Percentiles rank a stretch among this genome's conserved stretches.
Evolutionary conservation across 2,329 filamentous ascomycete genomes (phyloP).

Genomic region (Ophiostoma himal-ulmi): DNA sequence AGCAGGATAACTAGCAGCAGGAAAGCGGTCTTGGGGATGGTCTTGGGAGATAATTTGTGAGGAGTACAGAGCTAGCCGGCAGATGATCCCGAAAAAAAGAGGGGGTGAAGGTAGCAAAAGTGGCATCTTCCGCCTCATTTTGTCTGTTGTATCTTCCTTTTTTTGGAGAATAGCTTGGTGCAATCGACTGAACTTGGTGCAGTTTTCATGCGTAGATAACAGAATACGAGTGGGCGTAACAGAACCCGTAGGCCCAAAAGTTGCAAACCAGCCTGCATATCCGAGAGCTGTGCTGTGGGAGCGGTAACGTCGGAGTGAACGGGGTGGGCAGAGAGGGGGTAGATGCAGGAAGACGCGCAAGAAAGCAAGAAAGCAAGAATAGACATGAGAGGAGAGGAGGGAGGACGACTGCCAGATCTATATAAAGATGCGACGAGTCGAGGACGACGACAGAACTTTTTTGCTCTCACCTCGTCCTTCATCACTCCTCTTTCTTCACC

Average conservation of each 20-base stretch:
- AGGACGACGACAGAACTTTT: constrained; percentile 6
- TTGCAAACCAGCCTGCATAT: constrained; percentile 7
- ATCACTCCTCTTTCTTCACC: neutral
- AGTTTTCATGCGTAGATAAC: neutral
- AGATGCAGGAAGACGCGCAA: neutral
- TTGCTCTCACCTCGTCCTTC: neutral
- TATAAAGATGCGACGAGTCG: constrained; percentile 11
- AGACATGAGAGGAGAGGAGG: neutral
- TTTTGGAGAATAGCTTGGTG: neutral
- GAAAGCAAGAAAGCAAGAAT: neutral
- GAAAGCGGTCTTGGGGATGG: neutral
- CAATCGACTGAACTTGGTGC: neutral
- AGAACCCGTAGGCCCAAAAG: neutral
- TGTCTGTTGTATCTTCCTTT: neutral
- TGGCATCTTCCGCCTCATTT: neutral
- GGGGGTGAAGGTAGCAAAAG: constrained; percentile 7
- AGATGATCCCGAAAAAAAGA: constrained; percentile 2
- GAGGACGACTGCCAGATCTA: constrained; percentile 3
- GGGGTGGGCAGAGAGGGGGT: neutral
- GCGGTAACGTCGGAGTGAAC: neutral
- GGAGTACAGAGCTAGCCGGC: constrained; percentile 3
- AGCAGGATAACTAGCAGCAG: neutral
- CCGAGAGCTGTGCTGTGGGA: neutral
- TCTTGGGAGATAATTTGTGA: neutral
- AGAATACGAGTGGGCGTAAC: neutral